A percentile compares a stretch with the other conserved stretches of the same genome.
Evolutionary conservation across 116 monocot genomes (phyloP).

Genomic region (Zostera marina): DNA sequence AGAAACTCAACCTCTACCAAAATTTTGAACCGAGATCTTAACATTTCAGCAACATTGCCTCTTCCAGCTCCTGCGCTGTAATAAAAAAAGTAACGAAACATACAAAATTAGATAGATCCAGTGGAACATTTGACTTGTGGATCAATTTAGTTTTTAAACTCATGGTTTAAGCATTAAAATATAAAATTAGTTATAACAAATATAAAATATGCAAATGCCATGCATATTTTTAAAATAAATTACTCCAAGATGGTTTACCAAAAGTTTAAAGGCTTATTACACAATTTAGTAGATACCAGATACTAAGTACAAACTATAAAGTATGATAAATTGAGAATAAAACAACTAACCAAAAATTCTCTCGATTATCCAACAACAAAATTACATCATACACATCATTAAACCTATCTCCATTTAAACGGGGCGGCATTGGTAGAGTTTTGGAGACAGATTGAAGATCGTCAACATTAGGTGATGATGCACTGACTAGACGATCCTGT

Average conservation of each 20-base stretch:
- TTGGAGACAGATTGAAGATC: constrained; percentile 8
- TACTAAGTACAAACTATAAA: neutral
- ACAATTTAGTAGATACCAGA: neutral
- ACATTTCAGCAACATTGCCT: constrained; percentile 48
- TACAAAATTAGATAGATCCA: too few relatives aligned
- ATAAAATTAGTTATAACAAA: too few relatives aligned
- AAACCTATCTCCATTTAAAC: constrained; percentile 41
- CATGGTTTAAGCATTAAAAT: too few relatives aligned
- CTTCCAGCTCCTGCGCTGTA: constrained; percentile 35
- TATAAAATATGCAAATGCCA: too few relatives aligned
- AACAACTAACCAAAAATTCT: constrained; percentile 73
- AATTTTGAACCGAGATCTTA: constrained; percentile 54
- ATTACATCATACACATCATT: constrained; percentile 68
- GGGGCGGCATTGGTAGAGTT: constrained; percentile 56
- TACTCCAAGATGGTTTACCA: too few relatives aligned
- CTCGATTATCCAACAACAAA: constrained; percentile 87
- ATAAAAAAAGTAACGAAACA: neutral
- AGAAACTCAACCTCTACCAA: constrained; percentile 50
- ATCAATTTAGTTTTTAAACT: too few relatives aligned
- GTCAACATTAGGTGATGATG: constrained; percentile 10
- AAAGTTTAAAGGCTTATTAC: too few relatives aligned
- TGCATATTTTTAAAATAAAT: too few relatives aligned
- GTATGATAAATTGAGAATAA: constrained; percentile 1
- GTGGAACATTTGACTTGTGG: too few relatives aligned
- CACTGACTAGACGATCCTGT: constrained; percentile 16